Conservation (phyloP, 2,329 filamentous ascomycete genomes). For the Fusarium kyushuense region DNA sequence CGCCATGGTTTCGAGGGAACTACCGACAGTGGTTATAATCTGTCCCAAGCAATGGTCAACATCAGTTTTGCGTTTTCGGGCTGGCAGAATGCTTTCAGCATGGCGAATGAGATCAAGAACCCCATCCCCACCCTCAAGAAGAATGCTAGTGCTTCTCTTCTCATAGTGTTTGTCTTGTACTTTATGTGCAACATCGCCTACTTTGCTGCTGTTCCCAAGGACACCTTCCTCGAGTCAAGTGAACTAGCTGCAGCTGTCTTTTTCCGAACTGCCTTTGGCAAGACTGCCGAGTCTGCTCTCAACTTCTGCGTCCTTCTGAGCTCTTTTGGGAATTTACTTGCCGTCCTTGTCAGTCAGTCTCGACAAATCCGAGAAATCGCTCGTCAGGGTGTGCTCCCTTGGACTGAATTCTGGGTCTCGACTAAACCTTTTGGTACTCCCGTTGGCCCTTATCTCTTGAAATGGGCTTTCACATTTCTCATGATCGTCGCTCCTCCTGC, state of each 20-base stretch:
- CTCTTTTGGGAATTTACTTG: slow-evolving; percentile 70
- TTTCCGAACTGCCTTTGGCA: slow-evolving; percentile 69
- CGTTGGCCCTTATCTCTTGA: slow-evolving; percentile 67
- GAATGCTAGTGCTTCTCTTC: slow-evolving; percentile 62
- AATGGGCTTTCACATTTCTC: slow-evolving; percentile 68
- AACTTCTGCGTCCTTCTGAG: slow-evolving; percentile 69
- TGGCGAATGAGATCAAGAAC: slow-evolving; percentile 72
- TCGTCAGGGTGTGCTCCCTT: slow-evolving; percentile 71
- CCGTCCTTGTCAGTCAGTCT: slow-evolving; percentile 66
- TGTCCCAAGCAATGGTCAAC: slow-evolving; percentile 64
- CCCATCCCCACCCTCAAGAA: slow-evolving; percentile 67
- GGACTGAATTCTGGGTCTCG: slow-evolving; percentile 70
- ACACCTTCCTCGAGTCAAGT: slow-evolving; percentile 64
- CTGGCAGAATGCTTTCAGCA: slow-evolving; percentile 70
- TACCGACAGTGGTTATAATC: slow-evolving; percentile 52
- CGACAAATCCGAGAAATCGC: slow-evolving; percentile 71
- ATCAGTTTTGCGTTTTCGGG: slow-evolving; percentile 72
- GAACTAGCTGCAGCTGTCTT: slow-evolving; percentile 69
- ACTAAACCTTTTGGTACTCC: slow-evolving; percentile 74
- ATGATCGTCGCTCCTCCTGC: slow-evolving; percentile 72
- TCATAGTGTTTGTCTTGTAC: slow-evolving; percentile 66
- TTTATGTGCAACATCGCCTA: slow-evolving; percentile 71
- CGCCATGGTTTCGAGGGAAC: slow-evolving; percentile 53
- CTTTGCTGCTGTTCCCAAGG: slow-evolving; percentile 67
- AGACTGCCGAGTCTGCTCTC: slow-evolving; percentile 59